Base-by-base conservation (phyloP, 345 rosid species). In the Linum usitatissimum region DNA sequence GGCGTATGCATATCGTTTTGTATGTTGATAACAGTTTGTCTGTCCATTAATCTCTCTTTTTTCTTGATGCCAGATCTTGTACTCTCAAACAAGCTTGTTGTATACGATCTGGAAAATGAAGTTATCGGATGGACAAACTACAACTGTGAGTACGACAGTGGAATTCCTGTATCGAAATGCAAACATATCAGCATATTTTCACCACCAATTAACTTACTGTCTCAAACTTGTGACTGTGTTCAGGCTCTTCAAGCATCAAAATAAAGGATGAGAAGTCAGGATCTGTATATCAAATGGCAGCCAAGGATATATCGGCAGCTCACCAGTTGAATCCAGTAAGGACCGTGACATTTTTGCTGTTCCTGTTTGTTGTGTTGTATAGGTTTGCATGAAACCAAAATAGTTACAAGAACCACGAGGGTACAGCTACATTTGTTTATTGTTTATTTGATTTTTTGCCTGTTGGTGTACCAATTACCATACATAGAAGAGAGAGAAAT, bases 51-150 rank as follows among this genome's bases (percentile, higher is more conserved):
- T 12, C 48, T 12, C 10, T 40, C 48, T 6, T 4, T 6, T 54
- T 3, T 68, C 57, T 54, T 18, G 14, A 4, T 30, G 64, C 77
- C 85, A 91, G 98, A 88, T 73, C 76, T 91, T 85, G 89, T 83
- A 71, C 82, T 91, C 51, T 82, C 95, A 3, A 81, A 86, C 76
- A 91, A 83, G 81, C 79, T 91, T 64, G 92, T 91, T 42, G 55
- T 86, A 53, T 91, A 88, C 55, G 93, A 91, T 72, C 59, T 88
- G 6, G 89, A 81, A 59, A 85, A 86, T 18, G 86, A 82, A 73
- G 76, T 74, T 40, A 79, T 91, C 48, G 98, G 98, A 73, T 91
- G 98, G 98, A 75, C 83, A 36, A 83, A 82, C 9, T 77, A 86
- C 75, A 81, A 91, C 75, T 91, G 95, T 91, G 78, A 88, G 98